Evolutionary conservation across 768 basidiomycete species (phyloP).

Genomic region (Suillus variegatus): DNA sequence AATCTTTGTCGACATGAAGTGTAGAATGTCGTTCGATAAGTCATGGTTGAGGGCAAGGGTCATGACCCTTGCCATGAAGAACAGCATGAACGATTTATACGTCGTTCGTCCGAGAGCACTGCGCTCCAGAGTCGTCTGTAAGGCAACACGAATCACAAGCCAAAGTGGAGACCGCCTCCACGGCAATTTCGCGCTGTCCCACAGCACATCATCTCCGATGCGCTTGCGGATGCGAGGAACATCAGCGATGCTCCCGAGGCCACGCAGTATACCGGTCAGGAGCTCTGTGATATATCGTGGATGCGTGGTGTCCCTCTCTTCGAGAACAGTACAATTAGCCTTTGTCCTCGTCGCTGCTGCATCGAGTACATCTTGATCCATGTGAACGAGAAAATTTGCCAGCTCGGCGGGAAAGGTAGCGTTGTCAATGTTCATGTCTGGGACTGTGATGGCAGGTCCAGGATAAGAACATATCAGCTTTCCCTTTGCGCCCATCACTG

Average conservation of each 20-base stretch:
- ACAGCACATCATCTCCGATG: slow-evolving; percentile 48
- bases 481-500: slow-evolving; percentile 40
- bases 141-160: slow-evolving; percentile 48
- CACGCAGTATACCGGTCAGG: slow-evolving; percentile 47
- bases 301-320: slow-evolving; percentile 35
- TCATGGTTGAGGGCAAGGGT: slow-evolving; percentile 4
- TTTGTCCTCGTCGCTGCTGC: slow-evolving; percentile 36
- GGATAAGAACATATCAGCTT: slow-evolving; percentile 49
- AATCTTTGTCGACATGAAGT: slow-evolving; percentile 39
- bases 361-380: slow-evolving; percentile 34
- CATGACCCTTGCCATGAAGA: slow-evolving; percentile 25
- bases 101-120: slow-evolving; percentile 12
- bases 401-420: slow-evolving; percentile 36
- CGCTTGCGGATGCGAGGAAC: slow-evolving; percentile 39
- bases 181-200: slow-evolving; percentile 37
- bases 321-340: slow-evolving; percentile 27
- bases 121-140: slow-evolving; percentile 39
- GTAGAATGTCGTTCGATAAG: slow-evolving; percentile 36
- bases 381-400: slow-evolving; percentile 38
- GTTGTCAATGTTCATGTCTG: slow-evolving; percentile 28
- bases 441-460: slow-evolving; percentile 42
- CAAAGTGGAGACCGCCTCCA: slow-evolving; percentile 55
- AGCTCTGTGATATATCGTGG: slow-evolving; percentile 52
- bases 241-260: slow-evolving; percentile 32
- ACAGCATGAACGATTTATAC: slow-evolving; percentile 38